Percentiles rank a stretch among this genome's conserved stretches.
These are phyloP conservation scores for Zygosaccharomyces sapae DNA, from an alignment of 1,139 yeast genomes.

Conservation along the genomic window DNA sequence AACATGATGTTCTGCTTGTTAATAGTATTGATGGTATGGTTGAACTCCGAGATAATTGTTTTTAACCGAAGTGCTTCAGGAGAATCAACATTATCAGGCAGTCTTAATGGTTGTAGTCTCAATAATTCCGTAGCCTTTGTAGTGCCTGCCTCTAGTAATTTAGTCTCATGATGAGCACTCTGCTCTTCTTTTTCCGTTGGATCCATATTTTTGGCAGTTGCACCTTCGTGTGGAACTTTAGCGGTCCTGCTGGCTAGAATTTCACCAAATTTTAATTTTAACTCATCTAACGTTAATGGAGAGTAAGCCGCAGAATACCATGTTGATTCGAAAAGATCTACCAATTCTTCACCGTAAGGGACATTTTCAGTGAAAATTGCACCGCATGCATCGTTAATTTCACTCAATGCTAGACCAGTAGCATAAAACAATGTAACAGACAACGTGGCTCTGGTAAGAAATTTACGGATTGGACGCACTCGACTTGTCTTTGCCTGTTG, in stretches of 20 bases:
- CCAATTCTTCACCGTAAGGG: conserved; percentile 54
- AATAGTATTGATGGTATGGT: conserved; percentile 49
- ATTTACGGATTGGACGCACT: conserved; percentile 35
- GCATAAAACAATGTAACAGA: conserved; percentile 41
- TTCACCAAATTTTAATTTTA: conserved; percentile 39
- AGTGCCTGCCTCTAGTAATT: background rate
- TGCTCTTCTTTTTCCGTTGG: background rate
- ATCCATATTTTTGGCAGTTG: conserved; percentile 10
- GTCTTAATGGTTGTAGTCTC: conserved; percentile 9
- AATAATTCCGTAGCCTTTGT: background rate
- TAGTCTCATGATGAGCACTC: background rate
- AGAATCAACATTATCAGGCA: conserved; percentile 20
- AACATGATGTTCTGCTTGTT: conserved; percentile 40
- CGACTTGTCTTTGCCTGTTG: conserved; percentile 6
- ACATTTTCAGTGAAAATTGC: conserved; percentile 54
- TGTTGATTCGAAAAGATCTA: conserved; percentile 47
- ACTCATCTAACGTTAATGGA: conserved; percentile 33
- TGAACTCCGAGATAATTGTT: conserved; percentile 48
- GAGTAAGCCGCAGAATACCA: conserved; percentile 31
- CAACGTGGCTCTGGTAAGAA: conserved; percentile 35
- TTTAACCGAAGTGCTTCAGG: conserved; percentile 46
- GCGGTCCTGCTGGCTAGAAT: conserved; percentile 40
- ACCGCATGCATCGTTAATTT: conserved; percentile 43
- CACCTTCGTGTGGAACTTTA: conserved; percentile 40
- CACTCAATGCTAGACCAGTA: conserved; percentile 44